Base-by-base conservation (phyloP, 257 asterid species). In the Asclepias syriaca region DNA sequence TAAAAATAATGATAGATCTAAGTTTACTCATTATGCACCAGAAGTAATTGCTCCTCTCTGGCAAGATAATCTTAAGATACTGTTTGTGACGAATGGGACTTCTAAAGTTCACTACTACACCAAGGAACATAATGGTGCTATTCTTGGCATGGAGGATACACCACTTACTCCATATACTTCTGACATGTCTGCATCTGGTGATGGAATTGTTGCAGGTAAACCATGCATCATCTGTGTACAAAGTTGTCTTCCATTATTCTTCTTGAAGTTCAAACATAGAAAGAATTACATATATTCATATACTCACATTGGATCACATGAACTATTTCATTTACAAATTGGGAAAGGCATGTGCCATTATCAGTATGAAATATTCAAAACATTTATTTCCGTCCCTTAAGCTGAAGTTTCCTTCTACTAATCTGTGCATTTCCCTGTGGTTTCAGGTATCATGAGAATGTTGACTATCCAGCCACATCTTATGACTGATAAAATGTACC, bases 21-120 rank as follows among this genome's bases (percentile, higher is more conserved):
- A 94, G 79, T 89, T 91, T 84, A 76, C 75, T 81, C 98, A 94
- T 85, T 88, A 88, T 83, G 16, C 89, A 65, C 90, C 92, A 0
- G 99, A 94, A 80, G 81, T 88, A 50, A 77, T 91, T 50, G 79
- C 91, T 68, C 93, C 82, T 72, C 84, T 94, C 71, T 91, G 98
- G 98, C 98, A 91, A 48, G 93, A 89, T 43, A 75, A 87, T 79
- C 91, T 91, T 79, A 88, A 89, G 91, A 84, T 94, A 58, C 78
- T 94, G 84, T 91, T 94, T 37, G 93, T 94, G 79, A 89, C 99
- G 7, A 91, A 94, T 70, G 99, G 99, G 76, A 94, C 96, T 80
- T 89, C 99, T 18, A 88, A 91, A 89, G 80, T 94, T 78, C 99
- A 94, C 82, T 94, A 89, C 83, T 94, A 91, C 80, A 89, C 99